Evolutionary conservation across 768 basidiomycete species (phyloP).

Genomic region (Mrakia hoshinonis): DNA sequence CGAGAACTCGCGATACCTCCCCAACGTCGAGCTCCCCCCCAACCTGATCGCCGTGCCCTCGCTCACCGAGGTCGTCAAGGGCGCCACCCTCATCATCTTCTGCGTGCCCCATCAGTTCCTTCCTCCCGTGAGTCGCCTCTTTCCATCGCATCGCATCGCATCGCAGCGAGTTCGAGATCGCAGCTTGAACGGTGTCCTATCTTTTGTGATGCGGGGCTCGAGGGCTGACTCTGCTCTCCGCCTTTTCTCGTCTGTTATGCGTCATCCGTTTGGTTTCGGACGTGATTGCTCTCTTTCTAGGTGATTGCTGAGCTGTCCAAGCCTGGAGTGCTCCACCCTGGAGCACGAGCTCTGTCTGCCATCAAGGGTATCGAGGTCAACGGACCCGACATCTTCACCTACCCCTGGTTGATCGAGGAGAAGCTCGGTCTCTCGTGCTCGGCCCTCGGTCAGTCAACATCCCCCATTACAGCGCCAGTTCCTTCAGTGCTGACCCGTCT

Average conservation of each 20-base stretch:
- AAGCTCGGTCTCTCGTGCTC: slow-evolving; percentile 43
- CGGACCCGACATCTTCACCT: slow-evolving; percentile 43
- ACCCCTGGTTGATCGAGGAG: slow-evolving; percentile 44
- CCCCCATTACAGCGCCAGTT: neutral
- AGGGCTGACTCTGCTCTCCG: neutral
- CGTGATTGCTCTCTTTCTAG: neutral
- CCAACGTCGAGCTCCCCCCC: slow-evolving; percentile 41
- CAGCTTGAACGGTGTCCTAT: no score
- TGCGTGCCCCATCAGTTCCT: slow-evolving; percentile 45
- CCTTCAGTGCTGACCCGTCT: neutral
- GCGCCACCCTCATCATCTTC: slow-evolving; percentile 45
- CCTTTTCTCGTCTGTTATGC: neutral
- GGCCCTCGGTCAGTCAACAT: slow-evolving; percentile 37
- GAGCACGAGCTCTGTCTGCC: slow-evolving; percentile 43
- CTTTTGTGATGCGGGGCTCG: no score
- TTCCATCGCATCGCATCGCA: no score
- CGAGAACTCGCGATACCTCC: slow-evolving; percentile 31
- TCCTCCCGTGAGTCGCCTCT: neutral
- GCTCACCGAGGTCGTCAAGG: slow-evolving; percentile 43
- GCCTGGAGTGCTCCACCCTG: slow-evolving; percentile 35
- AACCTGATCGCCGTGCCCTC: slow-evolving; percentile 46
- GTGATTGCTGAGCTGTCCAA: slow-evolving; percentile 29
- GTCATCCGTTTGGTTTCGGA: neutral
- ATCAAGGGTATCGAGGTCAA: slow-evolving; percentile 48
- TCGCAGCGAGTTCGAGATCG: no score